Percentiles rank a stretch among this genome's conserved stretches.
Conservation (phyloP, 2,329 filamentous ascomycete genomes). For the Aspergillus puulaauensis region DNA sequence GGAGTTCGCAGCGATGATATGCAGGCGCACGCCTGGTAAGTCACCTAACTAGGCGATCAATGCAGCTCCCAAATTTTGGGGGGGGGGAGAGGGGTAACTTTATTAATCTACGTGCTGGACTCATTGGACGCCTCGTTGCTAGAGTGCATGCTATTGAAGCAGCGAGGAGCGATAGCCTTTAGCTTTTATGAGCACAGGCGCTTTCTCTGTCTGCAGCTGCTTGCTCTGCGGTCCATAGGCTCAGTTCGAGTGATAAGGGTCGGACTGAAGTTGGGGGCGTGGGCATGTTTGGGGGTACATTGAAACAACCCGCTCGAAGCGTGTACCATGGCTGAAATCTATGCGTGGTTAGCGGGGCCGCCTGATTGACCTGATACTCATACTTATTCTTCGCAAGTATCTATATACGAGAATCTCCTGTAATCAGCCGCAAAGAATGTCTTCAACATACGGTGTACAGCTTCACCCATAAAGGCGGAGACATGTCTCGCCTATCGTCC, state of each 20-base stretch:
- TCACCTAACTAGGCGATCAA: neutral
- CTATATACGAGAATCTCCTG: too few relatives aligned
- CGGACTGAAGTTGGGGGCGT: neutral
- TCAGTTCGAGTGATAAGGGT: neutral
- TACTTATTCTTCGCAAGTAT: too few relatives aligned
- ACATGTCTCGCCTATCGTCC: too few relatives aligned
- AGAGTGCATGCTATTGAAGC: neutral
- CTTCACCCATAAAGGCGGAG: neutral
- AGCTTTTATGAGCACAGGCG: neutral
- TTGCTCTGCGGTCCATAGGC: neutral
- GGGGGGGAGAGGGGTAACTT: neutral
- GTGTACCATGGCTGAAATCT: neutral
- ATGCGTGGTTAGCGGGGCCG: conserved; percentile 5
- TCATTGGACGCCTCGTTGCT: neutral
- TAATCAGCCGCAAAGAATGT: too few relatives aligned
- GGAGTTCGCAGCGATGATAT: neutral
- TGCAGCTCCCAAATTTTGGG: neutral
- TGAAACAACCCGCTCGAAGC: neutral
- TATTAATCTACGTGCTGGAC: neutral
- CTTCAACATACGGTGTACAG: too few relatives aligned
- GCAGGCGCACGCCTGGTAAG: neutral
- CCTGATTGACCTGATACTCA: neutral
- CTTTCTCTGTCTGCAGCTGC: neutral
- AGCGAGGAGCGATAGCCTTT: neutral
- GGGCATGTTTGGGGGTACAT: neutral